These are phyloP conservation scores for Didymosphaeria variabile DNA, from an alignment of 2,329 filamentous ascomycete species.

Conservation along the genomic window DNA sequence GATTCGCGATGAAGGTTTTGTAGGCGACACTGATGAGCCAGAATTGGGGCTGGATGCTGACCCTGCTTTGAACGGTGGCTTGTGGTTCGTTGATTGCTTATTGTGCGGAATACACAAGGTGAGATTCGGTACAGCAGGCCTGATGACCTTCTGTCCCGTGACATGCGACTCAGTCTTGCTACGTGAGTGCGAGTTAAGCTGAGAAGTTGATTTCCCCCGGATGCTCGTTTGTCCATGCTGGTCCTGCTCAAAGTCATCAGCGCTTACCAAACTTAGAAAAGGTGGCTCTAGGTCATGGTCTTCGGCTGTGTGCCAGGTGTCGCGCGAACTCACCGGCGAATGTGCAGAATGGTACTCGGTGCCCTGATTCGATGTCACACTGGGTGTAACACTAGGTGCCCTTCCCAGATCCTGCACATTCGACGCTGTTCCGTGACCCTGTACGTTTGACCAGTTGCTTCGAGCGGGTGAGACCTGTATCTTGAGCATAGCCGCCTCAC, in stretches of 20 bases:
- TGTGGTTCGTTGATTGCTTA: constrained; percentile 9
- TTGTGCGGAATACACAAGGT: constrained; percentile 28
- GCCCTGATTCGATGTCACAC: constrained; percentile 29
- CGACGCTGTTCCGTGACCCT: constrained; percentile 7
- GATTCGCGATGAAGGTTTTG: constrained; percentile 34
- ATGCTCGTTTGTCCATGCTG: neutral
- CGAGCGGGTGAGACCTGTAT: constrained; percentile 32
- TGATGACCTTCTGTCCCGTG: constrained; percentile 13
- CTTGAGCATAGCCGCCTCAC: constrained; percentile 22
- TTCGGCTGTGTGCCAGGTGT: constrained; percentile 30
- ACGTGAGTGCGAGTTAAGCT: constrained; percentile 12
- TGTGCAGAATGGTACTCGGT: constrained; percentile 33
- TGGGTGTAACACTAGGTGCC: constrained; percentile 26
- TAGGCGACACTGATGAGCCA: constrained; percentile 17
- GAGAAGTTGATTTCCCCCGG: neutral
- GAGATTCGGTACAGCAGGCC: constrained; percentile 28
- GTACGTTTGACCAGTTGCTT: constrained; percentile 17
- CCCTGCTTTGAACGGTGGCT: constrained; percentile 11
- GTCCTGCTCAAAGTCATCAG: constrained; percentile 20
- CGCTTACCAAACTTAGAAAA: constrained; percentile 23
- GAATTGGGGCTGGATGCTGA: constrained; percentile 25
- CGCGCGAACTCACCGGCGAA: constrained; percentile 43
- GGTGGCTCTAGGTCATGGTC: constrained; percentile 22
- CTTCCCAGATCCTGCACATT: constrained; percentile 19
- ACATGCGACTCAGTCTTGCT: constrained; percentile 22